These are phyloP conservation scores for Glaciozyma martinii DNA, from an alignment of 768 basidiomycete species.

Conservation along the genomic window DNA sequence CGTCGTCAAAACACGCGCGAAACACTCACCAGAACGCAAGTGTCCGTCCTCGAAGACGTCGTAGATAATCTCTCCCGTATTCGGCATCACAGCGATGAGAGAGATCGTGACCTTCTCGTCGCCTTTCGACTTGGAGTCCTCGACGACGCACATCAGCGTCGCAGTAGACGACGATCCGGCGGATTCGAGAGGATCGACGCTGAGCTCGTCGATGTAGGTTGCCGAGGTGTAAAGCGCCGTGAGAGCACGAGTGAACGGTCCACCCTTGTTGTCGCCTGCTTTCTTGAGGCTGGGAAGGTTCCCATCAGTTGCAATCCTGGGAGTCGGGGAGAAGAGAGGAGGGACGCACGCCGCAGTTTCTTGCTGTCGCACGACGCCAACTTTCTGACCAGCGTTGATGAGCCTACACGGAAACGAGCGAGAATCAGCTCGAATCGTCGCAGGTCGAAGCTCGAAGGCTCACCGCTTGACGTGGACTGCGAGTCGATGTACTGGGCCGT, in stretches of 20 bases:
- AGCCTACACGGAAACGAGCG: constrained; percentile 46
- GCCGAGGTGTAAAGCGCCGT: constrained; percentile 15
- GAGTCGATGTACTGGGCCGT: constrained; percentile 46
- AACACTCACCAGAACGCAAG: constrained; percentile 48
- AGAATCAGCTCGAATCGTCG: background rate
- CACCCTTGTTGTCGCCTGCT: constrained; percentile 61
- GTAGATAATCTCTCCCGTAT: constrained; percentile 87
- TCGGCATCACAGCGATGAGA: constrained; percentile 69
- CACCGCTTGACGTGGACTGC: constrained; percentile 31
- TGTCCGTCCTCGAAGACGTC: constrained; percentile 62
- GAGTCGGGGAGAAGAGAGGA: too few species aligned
- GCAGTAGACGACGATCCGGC: constrained; percentile 49
- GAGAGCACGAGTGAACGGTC: constrained; percentile 54
- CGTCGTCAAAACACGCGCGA: background rate
- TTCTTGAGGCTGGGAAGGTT: constrained; percentile 53
- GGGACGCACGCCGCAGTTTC: constrained; percentile 62
- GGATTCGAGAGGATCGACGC: constrained; percentile 37
- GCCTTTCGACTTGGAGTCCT: constrained; percentile 46
- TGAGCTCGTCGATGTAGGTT: constrained; percentile 68
- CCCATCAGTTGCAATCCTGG: background rate
- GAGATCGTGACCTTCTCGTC: constrained; percentile 50
- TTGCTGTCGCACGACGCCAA: constrained; percentile 70
- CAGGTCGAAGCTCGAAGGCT: background rate
- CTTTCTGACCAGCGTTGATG: constrained; percentile 67
- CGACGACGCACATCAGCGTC: constrained; percentile 67